A percentile compares a stretch with the other conserved stretches of the same genome.
Conservation (phyloP, 805 yeast genomes). For the Schwanniomyces vanrijiae region DNA sequence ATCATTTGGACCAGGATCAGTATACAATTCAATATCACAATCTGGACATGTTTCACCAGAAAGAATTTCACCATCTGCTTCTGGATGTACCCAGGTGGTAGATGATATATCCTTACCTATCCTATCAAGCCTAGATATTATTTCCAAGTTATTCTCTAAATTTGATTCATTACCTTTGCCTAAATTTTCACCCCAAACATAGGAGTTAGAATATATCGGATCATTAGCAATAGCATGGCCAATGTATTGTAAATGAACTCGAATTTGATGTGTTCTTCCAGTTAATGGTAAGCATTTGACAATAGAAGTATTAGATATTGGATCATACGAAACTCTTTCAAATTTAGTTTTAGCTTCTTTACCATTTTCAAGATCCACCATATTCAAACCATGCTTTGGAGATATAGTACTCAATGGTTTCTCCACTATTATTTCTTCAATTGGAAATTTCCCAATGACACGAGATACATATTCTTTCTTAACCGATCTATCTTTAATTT, state of each 20-base stretch:
- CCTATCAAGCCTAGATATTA: slow-evolving; percentile 51
- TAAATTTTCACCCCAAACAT: slow-evolving; percentile 75
- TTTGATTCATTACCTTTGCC: slow-evolving; percentile 64
- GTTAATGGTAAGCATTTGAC: slow-evolving; percentile 86
- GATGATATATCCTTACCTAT: slow-evolving; percentile 73
- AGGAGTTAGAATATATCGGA: slow-evolving; percentile 78
- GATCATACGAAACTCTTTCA: slow-evolving; percentile 63
- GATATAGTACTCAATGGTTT: slow-evolving; percentile 68
- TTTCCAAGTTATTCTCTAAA: slow-evolving; percentile 28
- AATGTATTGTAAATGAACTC: slow-evolving; percentile 88
- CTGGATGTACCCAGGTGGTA: slow-evolving; percentile 64
- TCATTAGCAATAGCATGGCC: slow-evolving; percentile 47
- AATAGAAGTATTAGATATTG: slow-evolving; percentile 54
- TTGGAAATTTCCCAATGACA: slow-evolving; percentile 84
- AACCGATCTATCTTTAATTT: slow-evolving; percentile 70
- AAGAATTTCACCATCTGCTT: slow-evolving; percentile 64
- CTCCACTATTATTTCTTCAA: slow-evolving; percentile 52
- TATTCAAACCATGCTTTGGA: slow-evolving; percentile 70
- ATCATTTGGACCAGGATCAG: slow-evolving; percentile 89
- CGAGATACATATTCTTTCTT: slow-evolving; percentile 82
- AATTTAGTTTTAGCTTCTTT: slow-evolving; percentile 78
- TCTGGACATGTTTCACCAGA: slow-evolving; percentile 58
- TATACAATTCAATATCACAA: slow-evolving; percentile 70
- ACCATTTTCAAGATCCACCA: slow-evolving; percentile 48
- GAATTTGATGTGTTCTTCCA: slow-evolving; percentile 93